These are phyloP conservation scores for Nigrospora osmanthi DNA, from an alignment of 2,329 filamentous ascomycete genomes.

Conservation along the genomic window DNA sequence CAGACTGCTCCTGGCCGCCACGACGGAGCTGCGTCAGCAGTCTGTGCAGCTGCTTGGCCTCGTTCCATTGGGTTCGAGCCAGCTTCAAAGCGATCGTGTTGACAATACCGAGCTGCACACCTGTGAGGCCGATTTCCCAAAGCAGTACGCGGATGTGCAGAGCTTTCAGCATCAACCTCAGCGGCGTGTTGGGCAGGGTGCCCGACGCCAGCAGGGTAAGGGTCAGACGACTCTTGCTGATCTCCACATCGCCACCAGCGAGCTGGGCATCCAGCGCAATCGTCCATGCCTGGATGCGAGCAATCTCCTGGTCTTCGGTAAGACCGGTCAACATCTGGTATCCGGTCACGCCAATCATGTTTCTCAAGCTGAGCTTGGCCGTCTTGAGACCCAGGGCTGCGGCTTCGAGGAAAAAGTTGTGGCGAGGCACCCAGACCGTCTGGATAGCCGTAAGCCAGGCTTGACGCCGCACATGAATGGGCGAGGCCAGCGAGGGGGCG, in stretches of 20 bases:
- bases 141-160: conserved; percentile 85
- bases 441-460: conserved; percentile 93
- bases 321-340: conserved; percentile 76
- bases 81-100: conserved; percentile 66
- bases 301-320: conserved; percentile 77
- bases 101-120: conserved; percentile 55
- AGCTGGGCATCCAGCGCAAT: conserved; percentile 91
- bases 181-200: conserved; percentile 76
- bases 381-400: conserved; percentile 74
- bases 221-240: conserved; percentile 79
- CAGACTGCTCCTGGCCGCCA: conserved; percentile 34
- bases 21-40: conserved; percentile 35
- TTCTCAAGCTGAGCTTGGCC: conserved; percentile 72
- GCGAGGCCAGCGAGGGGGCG: conserved; percentile 68
- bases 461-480: conserved; percentile 76
- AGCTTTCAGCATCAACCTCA: conserved; percentile 82
- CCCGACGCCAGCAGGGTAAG: conserved; percentile 82
- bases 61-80: conserved; percentile 72
- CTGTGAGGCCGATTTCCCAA: conserved; percentile 65
- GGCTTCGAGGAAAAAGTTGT: conserved; percentile 80
- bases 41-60: conserved; percentile 60
- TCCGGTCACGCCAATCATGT: conserved; percentile 65
- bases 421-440: conserved; percentile 82
- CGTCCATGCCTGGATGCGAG: conserved; percentile 83
- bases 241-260: conserved; percentile 80